Percentiles rank a stretch among this genome's conserved stretches.
Conservation (phyloP, 495 filamentous ascomycete species). For the Aspergillus nanangensis region DNA sequence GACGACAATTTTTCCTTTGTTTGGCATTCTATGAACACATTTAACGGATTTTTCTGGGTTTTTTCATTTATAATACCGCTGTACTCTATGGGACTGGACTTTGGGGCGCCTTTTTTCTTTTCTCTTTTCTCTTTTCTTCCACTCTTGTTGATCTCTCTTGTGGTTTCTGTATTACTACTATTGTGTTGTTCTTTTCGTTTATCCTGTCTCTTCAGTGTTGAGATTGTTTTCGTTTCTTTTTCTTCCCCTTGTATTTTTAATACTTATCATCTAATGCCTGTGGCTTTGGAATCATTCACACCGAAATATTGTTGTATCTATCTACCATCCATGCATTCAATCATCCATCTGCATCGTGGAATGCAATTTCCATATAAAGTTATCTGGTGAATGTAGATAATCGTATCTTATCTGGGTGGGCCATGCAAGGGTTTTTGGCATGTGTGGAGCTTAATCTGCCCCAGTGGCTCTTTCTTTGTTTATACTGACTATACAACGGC, state of each 20-base stretch:
- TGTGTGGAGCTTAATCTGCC: not conserved
- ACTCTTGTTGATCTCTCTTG: not conserved
- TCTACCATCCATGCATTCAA: too few species aligned
- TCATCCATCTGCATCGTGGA: too few species aligned
- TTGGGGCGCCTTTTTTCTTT: conserved; percentile 6
- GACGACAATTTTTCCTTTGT: conserved; percentile 6
- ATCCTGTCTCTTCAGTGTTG: conserved; percentile 1
- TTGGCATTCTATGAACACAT: conserved; percentile 2
- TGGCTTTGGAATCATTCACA: not conserved
- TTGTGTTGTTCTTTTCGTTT: conserved; percentile 2
- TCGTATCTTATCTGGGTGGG: not conserved
- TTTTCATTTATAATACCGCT: too few species aligned
- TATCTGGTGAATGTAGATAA: not conserved
- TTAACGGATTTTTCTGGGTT: conserved; percentile 3
- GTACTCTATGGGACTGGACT: conserved; percentile 10
- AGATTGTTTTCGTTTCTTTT: conserved; percentile 6
- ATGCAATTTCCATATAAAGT: too few species aligned
- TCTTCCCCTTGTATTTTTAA: conserved; percentile 9
- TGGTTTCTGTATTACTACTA: conserved; percentile 9
- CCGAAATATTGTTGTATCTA: not conserved
- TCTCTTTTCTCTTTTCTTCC: conserved; percentile 3
- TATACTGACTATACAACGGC: not conserved
- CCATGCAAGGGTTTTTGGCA: not conserved
- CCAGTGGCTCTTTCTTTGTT: not conserved
- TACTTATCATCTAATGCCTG: not conserved